Conservation (phyloP, 176 grass and related monocot genomes). For the Guadua angustifolia region DNA sequence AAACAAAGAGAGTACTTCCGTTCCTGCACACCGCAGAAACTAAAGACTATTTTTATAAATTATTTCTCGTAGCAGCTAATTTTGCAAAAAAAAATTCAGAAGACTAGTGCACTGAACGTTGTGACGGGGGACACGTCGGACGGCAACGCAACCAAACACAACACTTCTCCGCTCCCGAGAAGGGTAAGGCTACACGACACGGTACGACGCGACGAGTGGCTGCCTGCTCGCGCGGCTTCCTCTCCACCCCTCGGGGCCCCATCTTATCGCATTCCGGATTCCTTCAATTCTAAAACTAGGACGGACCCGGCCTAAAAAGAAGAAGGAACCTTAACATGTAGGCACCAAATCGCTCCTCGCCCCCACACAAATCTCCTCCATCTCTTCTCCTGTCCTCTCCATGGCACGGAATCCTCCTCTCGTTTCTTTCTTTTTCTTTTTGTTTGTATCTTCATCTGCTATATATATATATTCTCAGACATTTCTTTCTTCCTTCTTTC, state of each 20-base stretch:
- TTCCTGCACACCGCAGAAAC: no score
- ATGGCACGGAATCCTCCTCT: neutral
- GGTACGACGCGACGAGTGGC: no score
- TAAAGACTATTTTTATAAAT: no score
- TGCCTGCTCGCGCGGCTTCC: no score
- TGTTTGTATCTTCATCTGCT: neutral
- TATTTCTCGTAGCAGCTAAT: no score
- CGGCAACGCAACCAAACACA: neutral
- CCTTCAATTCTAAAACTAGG: neutral
- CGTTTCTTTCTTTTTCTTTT: no score
- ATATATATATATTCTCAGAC: no score
- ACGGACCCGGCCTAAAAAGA: neutral
- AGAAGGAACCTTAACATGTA: neutral
- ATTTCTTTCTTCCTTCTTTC: no score
- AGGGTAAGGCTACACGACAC: neutral
- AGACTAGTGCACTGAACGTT: no score
- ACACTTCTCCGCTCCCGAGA: neutral
- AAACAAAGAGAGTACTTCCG: no score
- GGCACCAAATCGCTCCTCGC: slow-evolving; percentile 20
- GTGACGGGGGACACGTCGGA: neutral
- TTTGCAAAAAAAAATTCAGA: no score
- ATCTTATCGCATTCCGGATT: slow-evolving; percentile 57
- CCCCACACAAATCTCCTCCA: neutral
- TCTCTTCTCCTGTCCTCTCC: neutral
- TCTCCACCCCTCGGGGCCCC: neutral